Base-by-base conservation (phyloP, 139 green algal genomes). In the Tetradesmus lagerheimii region DNA sequence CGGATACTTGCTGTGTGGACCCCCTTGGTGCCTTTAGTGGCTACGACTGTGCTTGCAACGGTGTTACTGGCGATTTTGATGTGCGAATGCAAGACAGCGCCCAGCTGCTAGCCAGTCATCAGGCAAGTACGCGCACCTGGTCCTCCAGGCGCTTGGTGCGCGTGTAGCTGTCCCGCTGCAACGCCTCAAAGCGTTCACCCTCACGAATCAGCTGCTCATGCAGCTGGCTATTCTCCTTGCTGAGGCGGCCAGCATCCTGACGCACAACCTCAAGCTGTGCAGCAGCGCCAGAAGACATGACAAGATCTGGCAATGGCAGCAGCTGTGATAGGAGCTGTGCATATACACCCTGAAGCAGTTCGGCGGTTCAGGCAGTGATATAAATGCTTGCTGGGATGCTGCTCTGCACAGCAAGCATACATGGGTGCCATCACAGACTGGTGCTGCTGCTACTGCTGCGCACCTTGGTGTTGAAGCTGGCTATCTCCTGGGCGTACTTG, bases 191-290 rank as follows among this genome's bases (percentile, higher is more conserved):
- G 4, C 88, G 66, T 38, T 98, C 95, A 1, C 93, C 92, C 64
- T 94, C 91, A n/a, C 92, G 80, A 25, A 97, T 93, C 16, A 97
- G 83, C 81, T 96, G 86, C 16, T 94, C 85, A 76, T 97, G 96
- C 88, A 98, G 93, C 80, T 94, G 90, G 41, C 89, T 95, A 91
- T 97, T 97, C 83, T 98, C 95, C 0, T 74, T 88, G 15, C 91
- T 79, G 35, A 98, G 90, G 9, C 94, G 85, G 0, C 80, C 91
- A 18, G 45, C 83, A 45, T 97, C 95, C 39, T 94, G 90, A 11
- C 85, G 89, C 23, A 97, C 83, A 4, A 94, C 91, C 27, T 97
- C 94, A 1, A 94, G 84, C 96, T 98, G 91, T 34, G 41, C 45
- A 31, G 83, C 53, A 37, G 37, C 15, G 16, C 37, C 57, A 71